Base-by-base conservation (phyloP, 202 grass and related monocot species). In the Hordeum pubiflorum region DNA sequence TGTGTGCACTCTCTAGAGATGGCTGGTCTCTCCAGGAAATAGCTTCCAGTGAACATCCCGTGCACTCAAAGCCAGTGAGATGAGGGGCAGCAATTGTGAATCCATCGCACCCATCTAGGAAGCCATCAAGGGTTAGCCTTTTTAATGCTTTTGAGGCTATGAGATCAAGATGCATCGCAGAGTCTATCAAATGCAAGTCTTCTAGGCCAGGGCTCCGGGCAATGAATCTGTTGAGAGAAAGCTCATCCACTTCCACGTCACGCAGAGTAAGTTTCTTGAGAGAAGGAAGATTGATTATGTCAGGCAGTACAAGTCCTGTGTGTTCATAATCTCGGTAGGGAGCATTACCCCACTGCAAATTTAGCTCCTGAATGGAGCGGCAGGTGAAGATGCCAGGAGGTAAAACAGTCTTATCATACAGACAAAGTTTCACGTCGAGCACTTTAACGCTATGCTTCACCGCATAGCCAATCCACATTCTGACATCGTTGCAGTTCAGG, bases 381-480 rank as follows among this genome's bases (percentile, higher is more conserved):
- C 69, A 66, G n/a, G 69, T 67, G 77, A 86, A 86, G 75, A 86
- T 74, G 60, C 59, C 64, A 66, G 17, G 2, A 23, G 77, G 83
- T 14, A 80, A n/a, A 58, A 5, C 3, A 34, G 58, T 18, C 60
- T 73, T 55, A 56, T 80, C 46, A 13, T 86, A 80, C 2, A 18
- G 17, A 41, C 9, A 34, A 14, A 68, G 64, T 22, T 68, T 40
- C 4, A 68, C n/a, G 4, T 67, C 83, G 22, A 86, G 69, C 69
- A 80, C 83, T 75, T 86, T 86, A 63, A 86, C 84, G 7, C 75
- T 75, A 20, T 86, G 77, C 48, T 80, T 86, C 59, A 80, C 46
- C 13, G 46, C 76, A 43, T 86, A 86, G 5, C 13, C 33, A 58
- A 86, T 75, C 83, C 83, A 86, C 48, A 17, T 80, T 29, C 69